Evolutionary conservation across 352 stramenopile genomes (phyloP).

Genomic region (Phytopythium litorale): DNA sequence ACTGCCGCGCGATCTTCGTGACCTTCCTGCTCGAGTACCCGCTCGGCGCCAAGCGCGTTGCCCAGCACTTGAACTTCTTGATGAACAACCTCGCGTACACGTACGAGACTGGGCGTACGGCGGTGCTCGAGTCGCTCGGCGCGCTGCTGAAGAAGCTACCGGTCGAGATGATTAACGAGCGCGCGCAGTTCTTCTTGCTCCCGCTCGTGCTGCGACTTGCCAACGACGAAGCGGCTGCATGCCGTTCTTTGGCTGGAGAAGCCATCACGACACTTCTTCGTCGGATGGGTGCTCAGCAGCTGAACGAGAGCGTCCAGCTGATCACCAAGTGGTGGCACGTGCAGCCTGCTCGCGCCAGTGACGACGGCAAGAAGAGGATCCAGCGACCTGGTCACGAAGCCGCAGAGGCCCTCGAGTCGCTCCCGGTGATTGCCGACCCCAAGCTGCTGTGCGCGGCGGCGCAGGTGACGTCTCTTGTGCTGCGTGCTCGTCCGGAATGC

Average conservation of each 20-base stretch:
- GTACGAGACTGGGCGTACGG: constrained; percentile 91
- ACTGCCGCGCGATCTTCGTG: constrained; percentile 79
- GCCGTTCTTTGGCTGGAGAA: constrained; percentile 76
- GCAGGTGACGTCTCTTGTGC: constrained; percentile 68
- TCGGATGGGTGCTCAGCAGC: constrained; percentile 86
- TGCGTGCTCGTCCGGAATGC: constrained; percentile 74
- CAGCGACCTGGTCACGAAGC: constrained; percentile 4
- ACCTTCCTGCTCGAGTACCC: constrained; percentile 96
- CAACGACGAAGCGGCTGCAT: constrained; percentile 93
- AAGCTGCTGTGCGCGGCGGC: constrained; percentile 70
- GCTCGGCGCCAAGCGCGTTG: constrained; percentile 90
- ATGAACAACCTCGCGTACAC: constrained; percentile 95
- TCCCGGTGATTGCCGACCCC: constrained; percentile 9
- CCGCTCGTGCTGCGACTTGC: constrained; percentile 94
- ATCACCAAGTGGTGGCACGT: constrained; percentile 83
- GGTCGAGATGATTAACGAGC: constrained; percentile 87
- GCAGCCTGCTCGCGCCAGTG: background rate
- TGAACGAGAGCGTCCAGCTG: constrained; percentile 89
- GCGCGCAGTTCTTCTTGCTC: constrained; percentile 93
- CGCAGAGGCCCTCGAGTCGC: background rate
- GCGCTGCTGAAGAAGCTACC: constrained; percentile 91
- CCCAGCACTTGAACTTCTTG: constrained; percentile 93
- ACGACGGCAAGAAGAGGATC: constrained; percentile 12
- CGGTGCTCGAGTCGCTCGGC: constrained; percentile 89
- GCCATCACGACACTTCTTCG: constrained; percentile 85